Conservation (phyloP, 805 yeast species). For the Metschnikowia reukaufii region DNA sequence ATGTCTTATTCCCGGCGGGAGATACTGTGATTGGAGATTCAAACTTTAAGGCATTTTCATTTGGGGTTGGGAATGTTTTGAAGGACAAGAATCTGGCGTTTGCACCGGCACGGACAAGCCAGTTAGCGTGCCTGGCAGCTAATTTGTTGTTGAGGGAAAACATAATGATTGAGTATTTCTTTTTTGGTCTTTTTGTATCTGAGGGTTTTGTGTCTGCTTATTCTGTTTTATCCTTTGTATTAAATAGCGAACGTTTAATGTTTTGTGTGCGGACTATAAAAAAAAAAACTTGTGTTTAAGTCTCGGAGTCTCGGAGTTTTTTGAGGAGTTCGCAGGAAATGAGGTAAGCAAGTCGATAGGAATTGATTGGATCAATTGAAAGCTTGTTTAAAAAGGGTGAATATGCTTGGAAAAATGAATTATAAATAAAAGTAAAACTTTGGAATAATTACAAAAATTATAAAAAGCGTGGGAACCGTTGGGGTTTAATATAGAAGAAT, state of each 20-base stretch:
- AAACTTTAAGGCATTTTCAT: slow-evolving; percentile 73
- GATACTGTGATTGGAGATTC: slow-evolving; percentile 49
- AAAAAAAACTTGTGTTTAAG: too few species aligned
- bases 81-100: slow-evolving; percentile 32
- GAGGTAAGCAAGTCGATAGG: neutral
- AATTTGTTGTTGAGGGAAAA: neutral
- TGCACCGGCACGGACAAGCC: neutral
- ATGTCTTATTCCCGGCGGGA: slow-evolving; percentile 48
- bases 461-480: neutral
- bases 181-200: neutral
- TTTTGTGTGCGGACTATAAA: too few species aligned
- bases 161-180: neutral
- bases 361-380: neutral
- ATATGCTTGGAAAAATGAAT: too few species aligned
- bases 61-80: slow-evolving; percentile 63
- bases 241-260: too few species aligned
- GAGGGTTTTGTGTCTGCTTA: neutral
- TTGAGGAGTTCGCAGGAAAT: too few species aligned
- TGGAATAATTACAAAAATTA: too few species aligned
- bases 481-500: too few species aligned
- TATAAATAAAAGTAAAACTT: too few species aligned
- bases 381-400: too few species aligned
- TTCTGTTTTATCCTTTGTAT: neutral
- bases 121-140: slow-evolving; percentile 11
- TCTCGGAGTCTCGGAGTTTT: neutral